Evolutionary conservation across 2,329 filamentous ascomycete species (phyloP), one percentile per base, ranked within the genome.

Genomic region (Blastomyces silverae): DNA sequence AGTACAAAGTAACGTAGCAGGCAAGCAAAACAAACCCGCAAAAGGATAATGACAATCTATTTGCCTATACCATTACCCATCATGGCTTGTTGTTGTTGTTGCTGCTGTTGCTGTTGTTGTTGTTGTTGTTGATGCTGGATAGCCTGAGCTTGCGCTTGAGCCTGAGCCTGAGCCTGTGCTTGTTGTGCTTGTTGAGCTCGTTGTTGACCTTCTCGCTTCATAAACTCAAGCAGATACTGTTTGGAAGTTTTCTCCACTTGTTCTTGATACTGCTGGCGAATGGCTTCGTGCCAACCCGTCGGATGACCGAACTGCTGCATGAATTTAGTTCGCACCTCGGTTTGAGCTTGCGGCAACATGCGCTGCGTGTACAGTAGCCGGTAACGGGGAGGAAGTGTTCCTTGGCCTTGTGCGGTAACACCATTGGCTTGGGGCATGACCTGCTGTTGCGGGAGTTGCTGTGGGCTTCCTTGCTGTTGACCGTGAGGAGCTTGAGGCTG

Each of bases 21-120:
- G 60, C 52, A 60, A 67, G 63, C 39, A 60, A 39, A 48, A 17
- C 48, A 48, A 60, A 59, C 28, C 42, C 39, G 28, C 55, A 55
- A 10, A 65, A 59, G 62, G 48, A 59, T 22, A 61, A 25, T 50
- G 44, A 7, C 25, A 15, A 46, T 62, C 70, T 69, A 76, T 63
- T 74, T 76, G 5, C 74, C 75, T 71, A 76, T 75, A 34, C 73
- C 75, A 65, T 76, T 77, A 48, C 76, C 74, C 76, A 78, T 78
- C 74, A 78, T 77, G 56, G 73, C 76, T 65, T 77, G 75, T 37
- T 76, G 74, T 66, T 76, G 74, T 65, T 76, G 76, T 61, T 77
- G 37, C 10, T 39, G 34, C 10, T 37, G 37, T 2, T 39, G 76
- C 61, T 68, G 66, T 25, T 78, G 73, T 62, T 75, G 77, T 66